Percentiles rank a stretch among this genome's conserved stretches.
These are phyloP conservation scores for Botrytis byssoidea DNA, from an alignment of 2,329 filamentous ascomycete species.

Conservation along the genomic window DNA sequence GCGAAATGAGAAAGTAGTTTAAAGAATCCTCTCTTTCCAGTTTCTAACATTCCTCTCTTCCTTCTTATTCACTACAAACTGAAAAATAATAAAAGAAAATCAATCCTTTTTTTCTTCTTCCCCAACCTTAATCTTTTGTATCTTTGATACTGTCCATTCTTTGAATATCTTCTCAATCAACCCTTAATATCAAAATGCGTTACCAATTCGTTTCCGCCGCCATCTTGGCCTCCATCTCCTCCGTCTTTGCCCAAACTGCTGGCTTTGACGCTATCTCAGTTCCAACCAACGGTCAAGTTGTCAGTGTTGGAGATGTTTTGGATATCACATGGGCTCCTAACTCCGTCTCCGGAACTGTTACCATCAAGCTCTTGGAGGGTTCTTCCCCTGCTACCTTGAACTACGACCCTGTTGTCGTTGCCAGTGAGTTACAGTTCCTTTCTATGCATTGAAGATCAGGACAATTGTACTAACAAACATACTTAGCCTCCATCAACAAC, in stretches of 20 bases:
- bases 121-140: conserved; percentile 25
- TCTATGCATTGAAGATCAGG: not conserved
- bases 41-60: not conserved
- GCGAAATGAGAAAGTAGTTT: conserved; percentile 8
- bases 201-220: conserved; percentile 34
- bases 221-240: conserved; percentile 32
- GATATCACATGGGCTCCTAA: conserved; percentile 51
- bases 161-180: conserved; percentile 25
- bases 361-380: conserved; percentile 57
- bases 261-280: conserved; percentile 55
- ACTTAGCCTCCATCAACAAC: conserved; percentile 49
- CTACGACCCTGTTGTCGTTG: conserved; percentile 45
- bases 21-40: not conserved
- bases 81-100: conserved; percentile 12
- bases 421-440: conserved; percentile 46
- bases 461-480: conserved; percentile 23
- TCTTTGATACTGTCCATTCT: conserved; percentile 36
- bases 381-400: conserved; percentile 45
- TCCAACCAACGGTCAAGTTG: conserved; percentile 46
- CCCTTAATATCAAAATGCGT: conserved; percentile 32
- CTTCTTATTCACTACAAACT: not conserved
- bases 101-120: not conserved
- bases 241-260: conserved; percentile 50
- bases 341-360: conserved; percentile 46
- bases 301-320: conserved; percentile 51